Base-by-base conservation (phyloP, 2,329 filamentous ascomycete species). In the Chrysoporthe cubensis region DNA sequence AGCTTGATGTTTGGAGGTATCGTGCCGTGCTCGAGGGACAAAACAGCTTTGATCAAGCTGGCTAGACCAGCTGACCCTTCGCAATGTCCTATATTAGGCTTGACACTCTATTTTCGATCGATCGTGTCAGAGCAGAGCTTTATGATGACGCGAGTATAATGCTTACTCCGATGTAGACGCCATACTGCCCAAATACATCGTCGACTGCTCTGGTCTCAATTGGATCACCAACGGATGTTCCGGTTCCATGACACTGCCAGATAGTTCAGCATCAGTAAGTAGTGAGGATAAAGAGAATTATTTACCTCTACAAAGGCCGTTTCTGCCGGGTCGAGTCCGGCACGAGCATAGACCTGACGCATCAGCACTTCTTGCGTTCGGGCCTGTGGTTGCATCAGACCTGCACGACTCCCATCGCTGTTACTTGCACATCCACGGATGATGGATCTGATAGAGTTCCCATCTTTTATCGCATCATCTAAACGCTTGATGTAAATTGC, bases 11-110 rank as follows among this genome's bases (percentile, higher is more conserved):
- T 54, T 9, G 8, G 8, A 9, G 16, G 50, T 5, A 54, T 21
- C 18, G 26, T 11, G 2, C 50, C 11, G n/a, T 21, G 8, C 16
- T 54, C 50, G 11, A 54, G 26, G 72, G 64, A 14, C 26, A 74
- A 54, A 4, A 73, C 67, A 7, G 65, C 62, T 58, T 72, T 74
- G 54, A 74, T 72, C 13, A 75, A 21, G 13, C 70, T 70, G 1
- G 71, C 67, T 1, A 74, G 64, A 3, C 71, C 73, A 4, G 72
- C 67, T 5, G 68, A 63, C 3, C 66, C 69, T 66, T 74, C 73
- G 5, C 69, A 54, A 62, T 75, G 73, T 1, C 73, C 73, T 2
- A 75, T 63, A 64, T 73, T 74, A n/a, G 70, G 70, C 60, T 75
- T 76, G 16, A 74, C 26, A 26, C 26, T 26, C 26, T 26, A 26